Percentiles rank a stretch among this genome's conserved stretches.
phyloP scores from a whole-genome alignment of 1,284 basidiomycete species.

The Malassezia yamatoensis region DNA sequence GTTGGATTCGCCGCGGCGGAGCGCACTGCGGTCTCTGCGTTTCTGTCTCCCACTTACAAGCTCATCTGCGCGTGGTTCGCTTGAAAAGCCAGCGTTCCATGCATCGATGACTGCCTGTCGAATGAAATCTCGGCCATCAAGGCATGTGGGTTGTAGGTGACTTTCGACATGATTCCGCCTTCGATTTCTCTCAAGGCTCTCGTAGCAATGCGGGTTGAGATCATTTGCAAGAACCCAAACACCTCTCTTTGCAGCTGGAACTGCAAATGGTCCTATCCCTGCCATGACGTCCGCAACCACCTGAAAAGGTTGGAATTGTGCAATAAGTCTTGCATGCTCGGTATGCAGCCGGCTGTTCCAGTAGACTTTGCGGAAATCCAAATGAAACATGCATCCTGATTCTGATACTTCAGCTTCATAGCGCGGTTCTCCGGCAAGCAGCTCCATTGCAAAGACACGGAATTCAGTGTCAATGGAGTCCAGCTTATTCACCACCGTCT shows the following conservation, averaged over 20 bases:
- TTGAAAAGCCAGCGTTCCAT: slow-evolving; percentile 26
- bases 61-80: slow-evolving; percentile 5
- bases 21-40: slow-evolving; percentile 12
- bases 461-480: slow-evolving; percentile 76
- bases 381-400: slow-evolving; percentile 71
- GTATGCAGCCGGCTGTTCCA: slow-evolving; percentile 92
- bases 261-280: slow-evolving; percentile 89
- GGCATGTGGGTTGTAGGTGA: slow-evolving; percentile 20
- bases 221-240: slow-evolving; percentile 73
- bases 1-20: slow-evolving; percentile 4
- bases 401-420: slow-evolving; percentile 57
- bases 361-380: slow-evolving; percentile 91
- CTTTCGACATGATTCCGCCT: slow-evolving; percentile 30
- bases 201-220: slow-evolving; percentile 75
- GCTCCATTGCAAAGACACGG: slow-evolving; percentile 92
- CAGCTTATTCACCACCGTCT: slow-evolving; percentile 92
- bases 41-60: slow-evolving; percentile 11
- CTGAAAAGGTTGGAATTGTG: slow-evolving; percentile 57
- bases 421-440: slow-evolving; percentile 78
- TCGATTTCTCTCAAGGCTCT: slow-evolving; percentile 55
- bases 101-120: slow-evolving; percentile 16
- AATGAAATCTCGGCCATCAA: slow-evolving; percentile 36
- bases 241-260: slow-evolving; percentile 83
- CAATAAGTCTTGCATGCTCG: slow-evolving; percentile 77
- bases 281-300: slow-evolving; percentile 86